These are phyloP conservation scores for Gamsiella multidivaricata DNA, from an alignment of 192 early-diverging fungal genomes.

Conservation along the genomic window DNA sequence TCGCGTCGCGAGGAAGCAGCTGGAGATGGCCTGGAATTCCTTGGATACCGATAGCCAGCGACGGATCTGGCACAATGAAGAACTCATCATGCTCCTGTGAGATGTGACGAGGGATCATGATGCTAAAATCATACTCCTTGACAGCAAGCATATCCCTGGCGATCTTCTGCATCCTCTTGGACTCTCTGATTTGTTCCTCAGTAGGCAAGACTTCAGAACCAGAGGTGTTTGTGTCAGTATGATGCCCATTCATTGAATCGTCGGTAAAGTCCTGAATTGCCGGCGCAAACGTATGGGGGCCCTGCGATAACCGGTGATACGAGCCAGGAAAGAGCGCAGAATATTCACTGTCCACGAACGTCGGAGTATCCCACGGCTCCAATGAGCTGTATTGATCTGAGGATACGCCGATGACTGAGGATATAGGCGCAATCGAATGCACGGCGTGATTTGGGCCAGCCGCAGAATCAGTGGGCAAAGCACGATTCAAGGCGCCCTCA, in stretches of 20 bases:
- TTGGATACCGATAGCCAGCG: background rate
- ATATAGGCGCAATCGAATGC: background rate
- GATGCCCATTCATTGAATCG: no score
- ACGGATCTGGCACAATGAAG: background rate
- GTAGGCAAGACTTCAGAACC: background rate
- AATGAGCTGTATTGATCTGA: background rate
- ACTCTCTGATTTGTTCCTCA: background rate
- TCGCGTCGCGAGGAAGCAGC: constrained; percentile 26
- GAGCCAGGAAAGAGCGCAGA: background rate
- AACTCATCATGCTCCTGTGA: constrained; percentile 31
- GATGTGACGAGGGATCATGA: constrained; percentile 28
- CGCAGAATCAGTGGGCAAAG: background rate
- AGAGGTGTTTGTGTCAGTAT: no score
- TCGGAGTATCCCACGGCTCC: background rate
- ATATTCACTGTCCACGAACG: background rate
- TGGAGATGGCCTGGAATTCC: constrained; percentile 10
- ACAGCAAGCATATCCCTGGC: constrained; percentile 26
- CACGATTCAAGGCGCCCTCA: background rate
- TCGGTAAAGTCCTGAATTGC: no score
- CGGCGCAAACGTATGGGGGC: no score
- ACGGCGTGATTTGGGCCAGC: background rate
- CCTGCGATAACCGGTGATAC: background rate
- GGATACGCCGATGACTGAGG: background rate
- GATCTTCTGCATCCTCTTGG: constrained; percentile 20
- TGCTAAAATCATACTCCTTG: constrained; percentile 13